These are phyloP conservation scores for Solanum sitiens DNA, from an alignment of 257 asterid genomes.

Conservation along the genomic window DNA sequence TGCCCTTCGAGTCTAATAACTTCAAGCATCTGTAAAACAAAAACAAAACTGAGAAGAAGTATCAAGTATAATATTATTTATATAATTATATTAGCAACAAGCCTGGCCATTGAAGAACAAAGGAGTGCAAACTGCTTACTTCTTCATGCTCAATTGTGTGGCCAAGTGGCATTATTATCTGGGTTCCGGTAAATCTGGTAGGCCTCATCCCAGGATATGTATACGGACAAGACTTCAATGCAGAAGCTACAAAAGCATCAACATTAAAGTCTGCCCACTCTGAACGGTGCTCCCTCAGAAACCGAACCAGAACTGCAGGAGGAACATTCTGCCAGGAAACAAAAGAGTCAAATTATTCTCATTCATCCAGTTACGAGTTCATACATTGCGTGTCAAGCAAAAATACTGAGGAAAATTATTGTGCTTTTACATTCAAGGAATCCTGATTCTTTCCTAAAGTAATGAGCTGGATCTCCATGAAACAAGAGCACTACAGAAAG, in stretches of 20 bases:
- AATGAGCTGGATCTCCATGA: not conserved
- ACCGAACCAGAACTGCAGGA: slow-evolving; percentile 84
- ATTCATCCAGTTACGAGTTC: not conserved
- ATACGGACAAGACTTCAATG: slow-evolving; percentile 60
- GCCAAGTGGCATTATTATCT: slow-evolving; percentile 89
- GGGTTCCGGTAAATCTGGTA: slow-evolving; percentile 88
- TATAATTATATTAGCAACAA: not conserved
- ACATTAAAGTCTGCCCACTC: slow-evolving; percentile 98
- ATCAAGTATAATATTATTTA: not conserved
- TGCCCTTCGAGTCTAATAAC: slow-evolving; percentile 92
- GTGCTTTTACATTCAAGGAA: not conserved
- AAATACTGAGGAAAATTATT: not conserved
- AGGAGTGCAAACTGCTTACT: slow-evolving; percentile 21
- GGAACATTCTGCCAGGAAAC: slow-evolving; percentile 59
- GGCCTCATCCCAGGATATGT: slow-evolving; percentile 85
- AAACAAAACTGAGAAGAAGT: not conserved
- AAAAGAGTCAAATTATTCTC: not conserved
- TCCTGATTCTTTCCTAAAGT: not conserved
- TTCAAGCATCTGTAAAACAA: slow-evolving; percentile 73
- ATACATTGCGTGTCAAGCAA: not conserved
- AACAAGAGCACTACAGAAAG: not conserved
- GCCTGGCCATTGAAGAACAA: not conserved
- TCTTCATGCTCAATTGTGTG: slow-evolving; percentile 95
- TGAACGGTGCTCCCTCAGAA: slow-evolving; percentile 92
- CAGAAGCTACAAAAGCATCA: slow-evolving; percentile 81